Percentiles rank a stretch among this genome's conserved stretches.
Evolutionary conservation across 1,284 basidiomycete species (phyloP).

Genomic region (Cystobasidium sp.): DNA sequence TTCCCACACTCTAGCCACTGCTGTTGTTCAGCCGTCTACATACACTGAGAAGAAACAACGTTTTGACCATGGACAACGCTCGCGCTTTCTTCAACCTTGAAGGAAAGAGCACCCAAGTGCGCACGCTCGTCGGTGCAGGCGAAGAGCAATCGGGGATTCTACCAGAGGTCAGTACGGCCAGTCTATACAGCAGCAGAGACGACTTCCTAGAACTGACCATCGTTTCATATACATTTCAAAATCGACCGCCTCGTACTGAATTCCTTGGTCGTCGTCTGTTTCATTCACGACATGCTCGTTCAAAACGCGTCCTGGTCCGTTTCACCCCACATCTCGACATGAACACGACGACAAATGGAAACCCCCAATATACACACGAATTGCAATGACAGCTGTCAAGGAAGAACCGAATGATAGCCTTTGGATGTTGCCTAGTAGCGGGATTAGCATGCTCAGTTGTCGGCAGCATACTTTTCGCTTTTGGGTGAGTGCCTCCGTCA

Average conservation of each 20-base stretch:
- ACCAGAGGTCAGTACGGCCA: conserved; percentile 24
- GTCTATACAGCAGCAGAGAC: not conserved
- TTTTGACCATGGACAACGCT: conserved; percentile 18
- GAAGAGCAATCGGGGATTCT: conserved; percentile 39
- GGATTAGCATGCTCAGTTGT: conserved; percentile 34
- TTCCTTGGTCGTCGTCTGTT: not conserved
- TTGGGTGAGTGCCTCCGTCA: conserved; percentile 34
- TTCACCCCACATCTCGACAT: not conserved
- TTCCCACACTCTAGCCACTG: too few species aligned
- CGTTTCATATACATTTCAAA: too few species aligned
- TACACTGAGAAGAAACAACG: too few species aligned
- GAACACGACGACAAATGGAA: too few species aligned
- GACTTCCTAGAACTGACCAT: not conserved
- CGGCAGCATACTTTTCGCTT: conserved; percentile 40
- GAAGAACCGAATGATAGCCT: conserved; percentile 39
- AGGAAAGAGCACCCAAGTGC: conserved; percentile 20
- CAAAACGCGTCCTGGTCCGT: conserved; percentile 11
- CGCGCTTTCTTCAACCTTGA: conserved; percentile 33
- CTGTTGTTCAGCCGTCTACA: too few species aligned
- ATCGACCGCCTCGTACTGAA: not conserved
- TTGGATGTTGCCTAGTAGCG: conserved; percentile 29
- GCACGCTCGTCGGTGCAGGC: conserved; percentile 15
- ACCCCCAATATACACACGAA: not conserved
- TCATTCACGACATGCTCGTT: not conserved
- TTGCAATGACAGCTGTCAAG: conserved; percentile 20